phyloP scores from a whole-genome alignment of 176 grass and related monocot species.

The Eragrostis nindensis region DNA sequence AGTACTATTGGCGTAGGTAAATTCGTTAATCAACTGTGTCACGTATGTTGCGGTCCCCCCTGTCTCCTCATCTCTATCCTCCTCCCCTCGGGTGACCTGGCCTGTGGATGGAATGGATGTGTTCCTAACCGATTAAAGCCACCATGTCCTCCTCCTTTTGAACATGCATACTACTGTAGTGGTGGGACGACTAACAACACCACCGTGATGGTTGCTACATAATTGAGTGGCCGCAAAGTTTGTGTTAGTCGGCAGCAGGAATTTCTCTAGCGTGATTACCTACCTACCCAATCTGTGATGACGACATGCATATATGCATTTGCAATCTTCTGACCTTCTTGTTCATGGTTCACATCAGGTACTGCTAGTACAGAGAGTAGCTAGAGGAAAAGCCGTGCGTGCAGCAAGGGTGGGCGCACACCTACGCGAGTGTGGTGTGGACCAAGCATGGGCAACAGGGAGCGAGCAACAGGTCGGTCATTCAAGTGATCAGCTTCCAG shows the following conservation, averaged over 20 bases:
- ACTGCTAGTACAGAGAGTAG: no score
- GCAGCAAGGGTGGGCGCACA: neutral
- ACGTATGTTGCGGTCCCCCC: neutral
- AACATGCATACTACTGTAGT: neutral
- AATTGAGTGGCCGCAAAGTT: neutral
- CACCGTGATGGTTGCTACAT: neutral
- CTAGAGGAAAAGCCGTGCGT: no score
- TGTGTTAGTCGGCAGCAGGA: neutral
- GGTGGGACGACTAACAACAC: slow-evolving; percentile 1
- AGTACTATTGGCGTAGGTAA: neutral
- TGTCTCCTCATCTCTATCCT: neutral
- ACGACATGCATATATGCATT: neutral
- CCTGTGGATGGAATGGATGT: slow-evolving; percentile 24
- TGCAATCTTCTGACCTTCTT: neutral
- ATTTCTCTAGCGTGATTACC: neutral
- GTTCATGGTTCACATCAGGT: neutral
- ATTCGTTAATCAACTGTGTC: no score
- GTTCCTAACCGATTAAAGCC: neutral
- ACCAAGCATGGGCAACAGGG: neutral
- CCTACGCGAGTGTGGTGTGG: neutral
- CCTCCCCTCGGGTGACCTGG: neutral
- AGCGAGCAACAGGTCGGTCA: neutral
- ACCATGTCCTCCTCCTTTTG: neutral
- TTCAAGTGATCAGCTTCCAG: neutral
- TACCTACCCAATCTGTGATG: neutral